Conservation (phyloP, 1,139 yeast genomes). For the Scheffersomyces parashehatae region DNA sequence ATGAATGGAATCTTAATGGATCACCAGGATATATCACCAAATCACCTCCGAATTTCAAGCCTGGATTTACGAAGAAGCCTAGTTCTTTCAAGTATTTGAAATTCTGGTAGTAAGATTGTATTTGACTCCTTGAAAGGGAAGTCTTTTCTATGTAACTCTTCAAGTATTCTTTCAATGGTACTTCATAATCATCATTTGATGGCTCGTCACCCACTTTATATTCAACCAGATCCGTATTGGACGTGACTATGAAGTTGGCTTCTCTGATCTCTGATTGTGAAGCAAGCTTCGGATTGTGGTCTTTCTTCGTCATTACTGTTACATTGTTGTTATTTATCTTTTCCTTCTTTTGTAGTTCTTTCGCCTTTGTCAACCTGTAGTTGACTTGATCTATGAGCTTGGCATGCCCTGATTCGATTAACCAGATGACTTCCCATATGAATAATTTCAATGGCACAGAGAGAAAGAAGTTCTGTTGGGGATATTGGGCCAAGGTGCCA, state of each 20-base stretch:
- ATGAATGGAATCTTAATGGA: conserved; percentile 87
- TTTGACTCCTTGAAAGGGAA: conserved; percentile 4
- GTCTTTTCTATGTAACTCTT: neutral
- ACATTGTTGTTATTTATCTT: neutral
- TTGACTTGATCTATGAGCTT: conserved; percentile 31
- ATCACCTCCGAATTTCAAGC: conserved; percentile 86
- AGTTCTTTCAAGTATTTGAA: conserved; percentile 39
- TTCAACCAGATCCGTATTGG: neutral
- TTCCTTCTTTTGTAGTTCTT: neutral
- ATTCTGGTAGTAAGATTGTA: conserved; percentile 8
- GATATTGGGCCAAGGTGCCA: conserved; percentile 84
- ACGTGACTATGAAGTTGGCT: conserved; percentile 7
- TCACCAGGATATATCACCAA: conserved; percentile 94
- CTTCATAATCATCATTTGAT: neutral
- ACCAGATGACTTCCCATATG: conserved; percentile 73
- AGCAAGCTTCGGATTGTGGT: too few species aligned
- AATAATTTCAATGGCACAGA: conserved; percentile 79
- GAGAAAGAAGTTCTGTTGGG: conserved; percentile 85
- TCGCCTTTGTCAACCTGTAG: conserved; percentile 13
- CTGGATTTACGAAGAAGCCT: conserved; percentile 72
- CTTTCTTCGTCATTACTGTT: conserved; percentile 1
- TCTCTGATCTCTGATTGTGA: neutral
- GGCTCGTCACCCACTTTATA: neutral
- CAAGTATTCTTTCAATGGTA: conserved; percentile 1
- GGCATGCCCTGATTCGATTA: conserved; percentile 47